phyloP scores from a whole-genome alignment of 345 rosid species.

The Arabidopsis suecica region DNA sequence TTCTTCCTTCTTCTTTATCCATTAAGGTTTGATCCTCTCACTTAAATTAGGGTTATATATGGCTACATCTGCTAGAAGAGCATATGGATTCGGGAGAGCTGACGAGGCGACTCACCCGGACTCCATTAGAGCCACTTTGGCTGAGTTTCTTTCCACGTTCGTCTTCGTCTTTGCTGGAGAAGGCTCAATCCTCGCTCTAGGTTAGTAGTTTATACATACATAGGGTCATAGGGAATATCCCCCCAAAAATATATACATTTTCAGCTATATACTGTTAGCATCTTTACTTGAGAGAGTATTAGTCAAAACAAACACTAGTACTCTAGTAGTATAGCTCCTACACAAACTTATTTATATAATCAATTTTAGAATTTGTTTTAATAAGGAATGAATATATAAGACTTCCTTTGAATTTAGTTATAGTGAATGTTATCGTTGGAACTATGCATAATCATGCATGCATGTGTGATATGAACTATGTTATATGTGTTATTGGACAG shows the following conservation, averaged over 20 bases:
- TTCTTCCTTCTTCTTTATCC: conserved; percentile 11
- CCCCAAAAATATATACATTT: not conserved
- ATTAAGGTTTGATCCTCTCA: conserved; percentile 13
- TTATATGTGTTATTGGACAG: conserved; percentile 42
- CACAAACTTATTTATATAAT: not conserved
- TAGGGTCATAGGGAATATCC: not conserved
- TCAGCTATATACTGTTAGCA: not conserved
- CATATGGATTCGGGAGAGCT: conserved; percentile 45
- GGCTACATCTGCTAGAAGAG: conserved; percentile 45
- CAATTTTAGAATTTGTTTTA: not conserved
- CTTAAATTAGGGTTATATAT: conserved; percentile 19
- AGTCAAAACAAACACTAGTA: not conserved
- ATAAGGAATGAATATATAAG: not conserved
- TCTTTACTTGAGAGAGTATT: not conserved
- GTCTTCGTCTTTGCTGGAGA: conserved; percentile 81
- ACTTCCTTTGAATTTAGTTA: not conserved
- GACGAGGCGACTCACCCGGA: conserved; percentile 50
- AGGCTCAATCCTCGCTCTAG: conserved; percentile 77
- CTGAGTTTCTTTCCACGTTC: conserved; percentile 73
- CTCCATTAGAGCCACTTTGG: conserved; percentile 58
- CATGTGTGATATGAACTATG: conserved; percentile 27
- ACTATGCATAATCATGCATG: conserved; percentile 5
- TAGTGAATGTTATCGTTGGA: not conserved
- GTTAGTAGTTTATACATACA: conserved; percentile 11
- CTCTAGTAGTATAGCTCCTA: not conserved